Base-by-base conservation (phyloP, 192 early-diverging fungal species). In the Coemansia sp. region DNA sequence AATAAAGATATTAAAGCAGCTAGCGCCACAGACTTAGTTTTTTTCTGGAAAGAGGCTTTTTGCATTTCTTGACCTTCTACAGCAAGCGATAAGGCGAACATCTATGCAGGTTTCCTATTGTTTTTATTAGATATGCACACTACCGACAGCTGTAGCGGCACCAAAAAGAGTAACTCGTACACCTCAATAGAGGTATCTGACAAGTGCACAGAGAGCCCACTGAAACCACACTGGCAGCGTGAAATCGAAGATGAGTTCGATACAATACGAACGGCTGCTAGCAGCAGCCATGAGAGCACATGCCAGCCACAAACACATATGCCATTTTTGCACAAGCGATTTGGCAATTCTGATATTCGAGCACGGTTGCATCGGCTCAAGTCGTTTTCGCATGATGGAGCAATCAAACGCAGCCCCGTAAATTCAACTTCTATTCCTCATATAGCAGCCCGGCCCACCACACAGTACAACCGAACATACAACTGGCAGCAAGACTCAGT, bases 381-480 rank as follows among this genome's bases (percentile, higher is more conserved):
- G 30, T 50, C 47, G 47, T 50, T 50, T 17, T 76, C 72, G 11
- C 66, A 69, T 42, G 72, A 76, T 51, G 60, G 61, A 17, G 64
- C 62, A 0, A 21, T 59, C 21, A 46, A 30, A 16, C 62, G 46
- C 28, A 40, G 36, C 8, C 15, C 38, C 2, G 47, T 16, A 0
- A 45, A 30, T 0, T 11, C 10, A 0, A 43, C 31, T 2, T 40
- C 62, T 1, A 30, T 18, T 9, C 45, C 56, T 32, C 43, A n/a
- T 12, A 3, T 50, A 16, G 31, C 42, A 2, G 48, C 52, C 3
- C 66, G 48, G 8, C 52, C 48, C 18, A 69, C 50, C 10, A 58
- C 48, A 4, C 53, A 68, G 6, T 39, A 37, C 21, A 40, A 15
- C 9, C 38, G 50, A 0, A 50, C 47, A 1, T 40, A 62, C 6